A percentile compares a stretch with the other conserved stretches of the same genome.
Evolutionary conservation across 2,329 filamentous ascomycete genomes (phyloP).

Genomic region (Diplodia intermedia): DNA sequence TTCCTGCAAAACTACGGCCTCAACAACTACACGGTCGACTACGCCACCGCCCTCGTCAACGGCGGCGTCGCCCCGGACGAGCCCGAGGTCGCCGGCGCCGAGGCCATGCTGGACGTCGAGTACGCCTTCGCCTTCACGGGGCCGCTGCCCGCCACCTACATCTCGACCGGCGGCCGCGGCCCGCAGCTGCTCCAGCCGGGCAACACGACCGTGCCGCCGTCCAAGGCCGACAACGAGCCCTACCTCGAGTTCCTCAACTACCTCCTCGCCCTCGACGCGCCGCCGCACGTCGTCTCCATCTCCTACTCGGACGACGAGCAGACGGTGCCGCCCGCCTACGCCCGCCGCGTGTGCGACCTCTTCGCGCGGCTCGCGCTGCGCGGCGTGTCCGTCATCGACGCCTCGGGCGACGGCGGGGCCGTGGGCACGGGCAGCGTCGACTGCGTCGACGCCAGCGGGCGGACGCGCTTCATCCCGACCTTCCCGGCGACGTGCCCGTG

Average conservation of each 20-base stretch:
- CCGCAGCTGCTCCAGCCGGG: conserved; percentile 55
- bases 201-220: conserved; percentile 36
- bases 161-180: conserved; percentile 65
- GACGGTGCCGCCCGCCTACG: conserved; percentile 66
- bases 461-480: conserved; percentile 55
- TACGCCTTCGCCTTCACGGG: conserved; percentile 64
- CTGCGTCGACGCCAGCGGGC: conserved; percentile 53
- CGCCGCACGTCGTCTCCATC: conserved; percentile 67
- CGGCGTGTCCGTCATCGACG: conserved; percentile 58
- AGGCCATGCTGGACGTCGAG: conserved; percentile 71
- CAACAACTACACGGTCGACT: conserved; percentile 54
- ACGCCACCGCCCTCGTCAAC: conserved; percentile 47
- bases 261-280: conserved; percentile 55
- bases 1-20: conserved; percentile 51
- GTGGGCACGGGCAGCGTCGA: conserved; percentile 44
- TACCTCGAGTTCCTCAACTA: conserved; percentile 69
- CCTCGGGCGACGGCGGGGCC: conserved; percentile 58
- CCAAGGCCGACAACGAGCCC: conserved; percentile 40
- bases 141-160: conserved; percentile 63
- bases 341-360: conserved; percentile 66
- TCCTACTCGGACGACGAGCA: conserved; percentile 74
- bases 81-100: conserved; percentile 45
- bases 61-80: conserved; percentile 40
- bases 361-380: conserved; percentile 61
- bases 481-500: conserved; percentile 61